Percentiles rank a stretch among this genome's conserved stretches.
These are phyloP conservation scores for Starmerella stellata DNA, from an alignment of 805 yeast genomes.

Conservation along the genomic window DNA sequence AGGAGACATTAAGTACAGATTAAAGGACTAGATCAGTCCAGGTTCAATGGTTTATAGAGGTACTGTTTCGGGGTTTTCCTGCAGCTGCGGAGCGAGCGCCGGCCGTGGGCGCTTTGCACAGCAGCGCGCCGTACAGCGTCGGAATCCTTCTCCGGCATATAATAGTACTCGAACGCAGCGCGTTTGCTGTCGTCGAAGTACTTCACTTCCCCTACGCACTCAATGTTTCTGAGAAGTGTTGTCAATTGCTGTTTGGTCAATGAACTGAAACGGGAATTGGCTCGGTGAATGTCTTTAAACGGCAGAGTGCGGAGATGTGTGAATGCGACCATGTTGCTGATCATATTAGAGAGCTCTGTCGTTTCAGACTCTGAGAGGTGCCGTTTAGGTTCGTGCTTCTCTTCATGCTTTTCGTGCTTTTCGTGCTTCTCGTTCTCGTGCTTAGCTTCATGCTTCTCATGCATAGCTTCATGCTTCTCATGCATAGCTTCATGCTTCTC, in stretches of 20 bases:
- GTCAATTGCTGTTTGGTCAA: constrained; percentile 23
- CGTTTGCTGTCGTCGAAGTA: constrained; percentile 75
- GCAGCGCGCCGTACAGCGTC: constrained; percentile 51
- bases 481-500: background rate
- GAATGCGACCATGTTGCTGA: constrained; percentile 75
- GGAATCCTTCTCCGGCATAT: constrained; percentile 62
- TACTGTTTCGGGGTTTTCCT: constrained; percentile 86
- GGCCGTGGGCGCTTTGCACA: constrained; percentile 63
- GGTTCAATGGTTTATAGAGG: constrained; percentile 33
- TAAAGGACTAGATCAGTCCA: constrained; percentile 3
- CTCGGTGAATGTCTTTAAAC: constrained; percentile 45
- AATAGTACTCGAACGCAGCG: constrained; percentile 93
- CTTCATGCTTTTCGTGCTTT: background rate
- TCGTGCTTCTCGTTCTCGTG: background rate
- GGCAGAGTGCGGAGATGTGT: constrained; percentile 80
- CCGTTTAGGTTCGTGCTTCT: no score
- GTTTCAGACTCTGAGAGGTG: no score
- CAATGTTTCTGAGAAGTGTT: constrained; percentile 27
- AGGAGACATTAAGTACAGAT: no score
- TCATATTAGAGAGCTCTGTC: constrained; percentile 39
- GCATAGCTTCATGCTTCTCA: background rate
- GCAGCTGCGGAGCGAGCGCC: constrained; percentile 67
- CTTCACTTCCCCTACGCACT: constrained; percentile 41
- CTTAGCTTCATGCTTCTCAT: no score
- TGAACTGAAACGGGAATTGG: constrained; percentile 35